phyloP scores from a whole-genome alignment of 2,329 filamentous ascomycete species.

The Fusarium armeniacum region DNA sequence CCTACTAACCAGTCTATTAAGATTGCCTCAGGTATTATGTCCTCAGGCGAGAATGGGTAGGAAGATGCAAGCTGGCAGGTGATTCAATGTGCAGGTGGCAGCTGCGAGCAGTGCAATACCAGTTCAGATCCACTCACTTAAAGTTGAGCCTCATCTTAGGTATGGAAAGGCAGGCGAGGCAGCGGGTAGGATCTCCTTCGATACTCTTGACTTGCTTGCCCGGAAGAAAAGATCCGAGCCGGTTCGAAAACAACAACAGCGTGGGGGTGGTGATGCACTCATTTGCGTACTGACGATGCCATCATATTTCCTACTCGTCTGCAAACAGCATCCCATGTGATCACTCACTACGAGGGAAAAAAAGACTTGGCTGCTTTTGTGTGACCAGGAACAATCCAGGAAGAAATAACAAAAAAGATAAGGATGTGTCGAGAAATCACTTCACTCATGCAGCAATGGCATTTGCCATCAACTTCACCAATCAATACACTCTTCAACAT shows the following conservation, averaged over 20 bases:
- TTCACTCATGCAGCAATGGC: constrained; percentile 13
- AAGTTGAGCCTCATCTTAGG: constrained; percentile 6
- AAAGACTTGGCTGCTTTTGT: constrained; percentile 11
- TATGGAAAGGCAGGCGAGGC: background rate
- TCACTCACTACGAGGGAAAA: constrained; percentile 1
- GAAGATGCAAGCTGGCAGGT: constrained; percentile 31
- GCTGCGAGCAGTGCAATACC: constrained; percentile 41
- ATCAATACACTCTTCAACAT: constrained; percentile 28
- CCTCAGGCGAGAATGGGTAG: constrained; percentile 41
- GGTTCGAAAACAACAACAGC: constrained; percentile 17
- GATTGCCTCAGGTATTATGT: constrained; percentile 24
- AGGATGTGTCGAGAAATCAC: constrained; percentile 24
- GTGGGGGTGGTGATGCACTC: constrained; percentile 13
- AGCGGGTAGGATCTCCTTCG: background rate
- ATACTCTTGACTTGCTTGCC: background rate
- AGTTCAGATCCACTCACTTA: background rate
- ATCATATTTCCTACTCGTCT: constrained; percentile 12
- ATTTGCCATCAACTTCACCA: constrained; percentile 27
- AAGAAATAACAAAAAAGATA: constrained; percentile 21
- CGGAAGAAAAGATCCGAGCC: constrained; percentile 31
- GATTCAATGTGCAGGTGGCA: constrained; percentile 41
- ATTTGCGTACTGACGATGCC: constrained; percentile 19
- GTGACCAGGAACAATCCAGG: background rate
- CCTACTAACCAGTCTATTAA: constrained; percentile 6
- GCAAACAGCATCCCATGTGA: constrained; percentile 25